These are phyloP conservation scores for Fusarium verrucosum DNA, from an alignment of 2,329 filamentous ascomycete species.

Conservation along the genomic window DNA sequence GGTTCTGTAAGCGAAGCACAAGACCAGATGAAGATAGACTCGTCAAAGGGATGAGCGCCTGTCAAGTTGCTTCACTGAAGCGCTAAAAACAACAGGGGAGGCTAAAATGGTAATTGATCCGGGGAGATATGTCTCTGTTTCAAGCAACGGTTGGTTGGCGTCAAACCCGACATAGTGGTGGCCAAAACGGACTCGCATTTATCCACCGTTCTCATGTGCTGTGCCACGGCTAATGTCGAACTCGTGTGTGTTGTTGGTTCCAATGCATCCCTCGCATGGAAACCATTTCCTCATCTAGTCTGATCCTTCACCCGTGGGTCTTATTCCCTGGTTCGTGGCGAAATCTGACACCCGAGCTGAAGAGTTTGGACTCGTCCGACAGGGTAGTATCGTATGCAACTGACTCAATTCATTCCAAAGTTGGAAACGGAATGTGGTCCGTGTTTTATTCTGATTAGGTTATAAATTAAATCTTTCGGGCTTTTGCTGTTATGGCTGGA, in stretches of 20 bases:
- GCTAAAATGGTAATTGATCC: neutral
- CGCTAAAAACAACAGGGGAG: conserved; percentile 10
- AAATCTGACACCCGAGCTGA: conserved; percentile 6
- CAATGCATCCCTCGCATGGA: conserved; percentile 5
- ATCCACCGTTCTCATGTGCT: conserved; percentile 1
- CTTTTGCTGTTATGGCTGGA: neutral
- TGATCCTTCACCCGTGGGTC: neutral
- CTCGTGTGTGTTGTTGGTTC: neutral
- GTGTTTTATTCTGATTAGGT: neutral
- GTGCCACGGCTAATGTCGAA: neutral
- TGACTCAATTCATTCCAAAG: neutral
- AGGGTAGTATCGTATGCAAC: neutral
- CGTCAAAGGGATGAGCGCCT: neutral
- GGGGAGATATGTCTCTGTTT: neutral
- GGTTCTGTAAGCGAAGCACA: neutral
- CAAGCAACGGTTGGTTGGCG: neutral
- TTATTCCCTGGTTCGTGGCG: neutral
- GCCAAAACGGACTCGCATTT: conserved; percentile 1
- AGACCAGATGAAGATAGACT: neutral
- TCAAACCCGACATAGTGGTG: neutral
- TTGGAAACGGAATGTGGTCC: neutral
- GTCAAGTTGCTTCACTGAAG: conserved; percentile 13
- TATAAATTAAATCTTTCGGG: neutral
- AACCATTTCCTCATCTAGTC: neutral
- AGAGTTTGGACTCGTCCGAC: conserved; percentile 5